A percentile compares a stretch with the other conserved stretches of the same genome.
Conservation (phyloP, 306 rosid genomes). For the Rosa rugosa region DNA sequence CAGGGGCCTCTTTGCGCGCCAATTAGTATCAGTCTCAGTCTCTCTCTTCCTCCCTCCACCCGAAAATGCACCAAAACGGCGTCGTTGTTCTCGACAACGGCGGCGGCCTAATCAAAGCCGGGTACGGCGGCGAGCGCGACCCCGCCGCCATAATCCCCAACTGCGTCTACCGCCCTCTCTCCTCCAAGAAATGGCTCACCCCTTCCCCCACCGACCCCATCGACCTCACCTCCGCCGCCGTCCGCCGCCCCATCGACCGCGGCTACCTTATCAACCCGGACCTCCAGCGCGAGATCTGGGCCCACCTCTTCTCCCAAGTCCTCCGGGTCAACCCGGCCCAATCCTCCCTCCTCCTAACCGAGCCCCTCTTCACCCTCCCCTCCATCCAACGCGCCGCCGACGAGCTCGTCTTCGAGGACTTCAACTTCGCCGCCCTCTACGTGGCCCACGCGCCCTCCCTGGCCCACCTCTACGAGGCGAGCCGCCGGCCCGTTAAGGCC, state of each 20-base stretch:
- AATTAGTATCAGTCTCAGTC: background rate
- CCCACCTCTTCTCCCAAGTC: slow-evolving; percentile 68
- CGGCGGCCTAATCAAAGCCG: slow-evolving; percentile 88
- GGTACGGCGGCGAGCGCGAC: slow-evolving; percentile 74
- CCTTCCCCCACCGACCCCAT: slow-evolving; percentile 48
- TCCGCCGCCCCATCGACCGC: slow-evolving; percentile 88
- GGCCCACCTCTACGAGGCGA: slow-evolving; percentile 81
- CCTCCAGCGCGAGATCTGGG: slow-evolving; percentile 93
- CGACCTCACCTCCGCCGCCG: slow-evolving; percentile 90
- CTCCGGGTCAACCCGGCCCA: slow-evolving; percentile 60
- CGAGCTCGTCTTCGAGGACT: slow-evolving; percentile 87
- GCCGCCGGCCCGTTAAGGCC: slow-evolving; percentile 59
- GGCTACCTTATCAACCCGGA: slow-evolving; percentile 90
- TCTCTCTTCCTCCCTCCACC: background rate
- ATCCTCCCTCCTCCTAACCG: slow-evolving; percentile 78
- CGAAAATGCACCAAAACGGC: slow-evolving; percentile 40
- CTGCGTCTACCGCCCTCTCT: slow-evolving; percentile 64
- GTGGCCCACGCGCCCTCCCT: slow-evolving; percentile 73
- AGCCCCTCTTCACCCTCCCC: slow-evolving; percentile 83
- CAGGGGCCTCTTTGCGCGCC: background rate
- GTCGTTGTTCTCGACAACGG: slow-evolving; percentile 94
- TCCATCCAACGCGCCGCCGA: slow-evolving; percentile 79
- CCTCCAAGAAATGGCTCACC: slow-evolving; percentile 85
- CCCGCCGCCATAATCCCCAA: slow-evolving; percentile 69
- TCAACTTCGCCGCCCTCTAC: slow-evolving; percentile 66